Evolutionary conservation across 148 eudicot genomes (phyloP).

Genomic region (Rhododendron simsii): DNA sequence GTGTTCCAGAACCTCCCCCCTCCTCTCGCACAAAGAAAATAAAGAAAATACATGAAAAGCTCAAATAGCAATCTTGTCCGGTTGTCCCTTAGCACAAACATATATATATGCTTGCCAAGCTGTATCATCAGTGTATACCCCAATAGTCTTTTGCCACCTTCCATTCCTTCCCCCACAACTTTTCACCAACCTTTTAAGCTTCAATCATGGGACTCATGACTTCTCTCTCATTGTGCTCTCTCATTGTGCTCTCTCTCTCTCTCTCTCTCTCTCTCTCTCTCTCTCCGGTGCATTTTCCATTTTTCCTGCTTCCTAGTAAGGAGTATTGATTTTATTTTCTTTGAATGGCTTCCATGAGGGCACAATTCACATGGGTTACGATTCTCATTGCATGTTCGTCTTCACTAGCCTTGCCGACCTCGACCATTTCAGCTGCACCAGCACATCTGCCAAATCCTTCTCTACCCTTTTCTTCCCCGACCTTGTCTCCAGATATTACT

Average conservation of each 20-base stretch:
- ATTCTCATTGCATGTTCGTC: neutral
- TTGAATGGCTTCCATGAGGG: slow-evolving; percentile 8
- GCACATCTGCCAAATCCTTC: slow-evolving; percentile 35
- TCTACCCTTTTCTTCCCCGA: slow-evolving; percentile 16
- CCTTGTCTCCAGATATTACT: slow-evolving; percentile 40
- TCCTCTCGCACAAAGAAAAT: neutral
- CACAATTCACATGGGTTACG: neutral
- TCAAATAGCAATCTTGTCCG: neutral
- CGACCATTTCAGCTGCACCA: slow-evolving; percentile 43
- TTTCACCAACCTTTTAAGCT: neutral
- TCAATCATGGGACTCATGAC: slow-evolving; percentile 2
- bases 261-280: neutral
- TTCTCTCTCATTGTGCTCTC: neutral
- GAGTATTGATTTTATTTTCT: neutral
- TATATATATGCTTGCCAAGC: neutral
- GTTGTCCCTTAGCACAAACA: neutral
- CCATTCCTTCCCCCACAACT: neutral
- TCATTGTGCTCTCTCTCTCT: neutral
- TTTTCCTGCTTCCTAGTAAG: neutral
- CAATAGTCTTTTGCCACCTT: neutral
- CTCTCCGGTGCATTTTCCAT: neutral
- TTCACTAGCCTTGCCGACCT: slow-evolving; percentile 19
- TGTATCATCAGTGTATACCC: neutral
- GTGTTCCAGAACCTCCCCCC: neutral
- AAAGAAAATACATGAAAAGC: neutral